Evolutionary conservation across 164 flowering plant genomes (phyloP).

Genomic region (grape (Vitis vinifera)): DNA sequence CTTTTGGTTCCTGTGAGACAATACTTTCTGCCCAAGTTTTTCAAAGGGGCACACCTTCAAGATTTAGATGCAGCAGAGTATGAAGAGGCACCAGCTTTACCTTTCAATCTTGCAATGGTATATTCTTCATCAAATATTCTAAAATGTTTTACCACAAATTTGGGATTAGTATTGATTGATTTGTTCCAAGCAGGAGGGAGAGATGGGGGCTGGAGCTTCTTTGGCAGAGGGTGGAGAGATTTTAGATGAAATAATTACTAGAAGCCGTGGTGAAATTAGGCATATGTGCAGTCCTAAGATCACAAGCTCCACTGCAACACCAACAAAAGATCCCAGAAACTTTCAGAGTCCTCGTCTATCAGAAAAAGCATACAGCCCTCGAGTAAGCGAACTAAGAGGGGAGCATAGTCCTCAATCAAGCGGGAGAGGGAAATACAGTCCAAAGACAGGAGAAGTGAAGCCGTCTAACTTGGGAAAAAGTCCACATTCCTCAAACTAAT

Average conservation of each 20-base stretch:
- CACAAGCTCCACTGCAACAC: constrained; percentile 81
- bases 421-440: constrained; percentile 47
- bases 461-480: constrained; percentile 58
- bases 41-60: constrained; percentile 93
- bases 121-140: neutral
- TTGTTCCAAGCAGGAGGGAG: constrained; percentile 48
- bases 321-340: constrained; percentile 48
- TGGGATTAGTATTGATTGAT: neutral
- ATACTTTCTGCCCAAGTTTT: constrained; percentile 85
- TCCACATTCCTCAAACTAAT: constrained; percentile 27
- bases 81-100: constrained; percentile 90
- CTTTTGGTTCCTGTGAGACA: constrained; percentile 94
- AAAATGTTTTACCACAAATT: neutral
- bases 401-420: constrained; percentile 47
- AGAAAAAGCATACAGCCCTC: constrained; percentile 62
- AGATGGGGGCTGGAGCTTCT: constrained; percentile 43
- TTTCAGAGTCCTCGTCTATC: constrained; percentile 56
- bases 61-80: constrained; percentile 97
- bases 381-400: constrained; percentile 56
- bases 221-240: constrained; percentile 70
- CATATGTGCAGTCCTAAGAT: constrained; percentile 70
- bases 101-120: constrained; percentile 72
- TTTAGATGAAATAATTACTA: constrained; percentile 76
- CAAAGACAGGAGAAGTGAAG: constrained; percentile 38
- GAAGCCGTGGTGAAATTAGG: constrained; percentile 91